These are phyloP conservation scores for Candida peoriensis DNA, from an alignment of 805 yeast genomes.

Conservation along the genomic window DNA sequence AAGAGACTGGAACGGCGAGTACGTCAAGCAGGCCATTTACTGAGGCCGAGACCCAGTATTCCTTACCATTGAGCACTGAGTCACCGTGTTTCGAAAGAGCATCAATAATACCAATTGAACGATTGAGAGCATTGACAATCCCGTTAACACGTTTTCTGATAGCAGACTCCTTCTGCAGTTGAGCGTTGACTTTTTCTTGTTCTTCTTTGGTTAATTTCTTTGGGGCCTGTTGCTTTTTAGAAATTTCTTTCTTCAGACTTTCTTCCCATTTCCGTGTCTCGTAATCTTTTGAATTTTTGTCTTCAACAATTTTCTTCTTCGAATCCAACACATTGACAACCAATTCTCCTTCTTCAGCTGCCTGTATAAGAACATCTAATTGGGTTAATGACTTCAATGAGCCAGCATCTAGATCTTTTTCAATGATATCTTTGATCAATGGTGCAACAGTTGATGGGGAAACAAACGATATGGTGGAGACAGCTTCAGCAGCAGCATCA, in stretches of 20 bases:
- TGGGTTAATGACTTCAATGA: constrained; percentile 32
- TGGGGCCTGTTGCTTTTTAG: constrained; percentile 41
- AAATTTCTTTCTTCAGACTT: constrained; percentile 68
- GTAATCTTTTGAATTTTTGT: constrained; percentile 77
- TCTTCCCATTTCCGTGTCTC: constrained; percentile 90
- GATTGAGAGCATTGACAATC: constrained; percentile 33
- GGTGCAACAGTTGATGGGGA: constrained; percentile 55
- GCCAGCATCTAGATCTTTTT: constrained; percentile 32
- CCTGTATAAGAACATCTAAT: constrained; percentile 59
- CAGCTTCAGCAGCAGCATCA: constrained; percentile 44
- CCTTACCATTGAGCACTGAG: constrained; percentile 57
- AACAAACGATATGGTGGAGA: constrained; percentile 51
- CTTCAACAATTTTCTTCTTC: constrained; percentile 40
- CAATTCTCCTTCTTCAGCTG: constrained; percentile 60
- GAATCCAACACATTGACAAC: constrained; percentile 58
- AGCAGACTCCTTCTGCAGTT: constrained; percentile 53
- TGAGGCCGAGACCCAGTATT: constrained; percentile 70
- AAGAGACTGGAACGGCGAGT: constrained; percentile 30
- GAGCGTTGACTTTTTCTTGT: constrained; percentile 53
- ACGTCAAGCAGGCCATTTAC: constrained; percentile 44
- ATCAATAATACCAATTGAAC: constrained; percentile 49
- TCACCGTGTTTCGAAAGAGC: constrained; percentile 47
- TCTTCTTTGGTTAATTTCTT: constrained; percentile 78
- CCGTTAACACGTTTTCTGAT: constrained; percentile 45
- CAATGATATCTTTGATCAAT: constrained; percentile 38